phyloP scores from a whole-genome alignment of 371 early-diverging fungal species.

The Mortierella sp. region DNA sequence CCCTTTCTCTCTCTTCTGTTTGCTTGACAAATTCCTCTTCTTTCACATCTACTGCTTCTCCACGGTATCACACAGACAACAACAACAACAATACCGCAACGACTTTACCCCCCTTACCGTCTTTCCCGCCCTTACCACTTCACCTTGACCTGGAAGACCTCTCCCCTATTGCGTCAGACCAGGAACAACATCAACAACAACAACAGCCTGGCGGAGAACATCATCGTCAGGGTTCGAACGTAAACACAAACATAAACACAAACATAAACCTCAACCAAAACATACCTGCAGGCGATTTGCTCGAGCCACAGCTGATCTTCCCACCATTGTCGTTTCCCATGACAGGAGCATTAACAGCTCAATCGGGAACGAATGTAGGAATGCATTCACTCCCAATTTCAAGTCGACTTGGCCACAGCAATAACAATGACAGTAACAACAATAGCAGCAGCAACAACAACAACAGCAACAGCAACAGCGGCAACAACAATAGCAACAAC shows the following conservation, averaged over 20 bases:
- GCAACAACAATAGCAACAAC: background rate
- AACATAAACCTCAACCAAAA: background rate
- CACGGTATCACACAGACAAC: constrained; percentile 25
- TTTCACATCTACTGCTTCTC: constrained; percentile 14
- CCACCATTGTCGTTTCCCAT: background rate
- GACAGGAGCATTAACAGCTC: constrained; percentile 7
- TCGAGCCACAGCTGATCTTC: background rate
- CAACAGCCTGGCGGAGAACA: constrained; percentile 11
- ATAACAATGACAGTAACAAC: constrained; percentile 8
- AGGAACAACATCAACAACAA: background rate
- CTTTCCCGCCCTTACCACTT: constrained; percentile 19
- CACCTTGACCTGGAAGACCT: constrained; percentile 7
- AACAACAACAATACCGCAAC: constrained; percentile 23
- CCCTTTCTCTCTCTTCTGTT: constrained; percentile 7
- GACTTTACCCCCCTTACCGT: constrained; percentile 28
- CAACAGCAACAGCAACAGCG: constrained; percentile 2
- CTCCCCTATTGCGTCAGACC: constrained; percentile 12
- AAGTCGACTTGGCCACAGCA: constrained; percentile 2
- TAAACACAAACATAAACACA: constrained; percentile 8
- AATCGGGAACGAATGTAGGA: constrained; percentile 5
- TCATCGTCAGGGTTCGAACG: background rate
- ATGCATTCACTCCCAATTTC: constrained; percentile 3
- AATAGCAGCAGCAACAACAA: constrained; percentile 1
- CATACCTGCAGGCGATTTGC: background rate
- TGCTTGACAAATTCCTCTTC: background rate